phyloP scores from a whole-genome alignment of 768 basidiomycete genomes.

The Pulveroboletus sp. region DNA sequence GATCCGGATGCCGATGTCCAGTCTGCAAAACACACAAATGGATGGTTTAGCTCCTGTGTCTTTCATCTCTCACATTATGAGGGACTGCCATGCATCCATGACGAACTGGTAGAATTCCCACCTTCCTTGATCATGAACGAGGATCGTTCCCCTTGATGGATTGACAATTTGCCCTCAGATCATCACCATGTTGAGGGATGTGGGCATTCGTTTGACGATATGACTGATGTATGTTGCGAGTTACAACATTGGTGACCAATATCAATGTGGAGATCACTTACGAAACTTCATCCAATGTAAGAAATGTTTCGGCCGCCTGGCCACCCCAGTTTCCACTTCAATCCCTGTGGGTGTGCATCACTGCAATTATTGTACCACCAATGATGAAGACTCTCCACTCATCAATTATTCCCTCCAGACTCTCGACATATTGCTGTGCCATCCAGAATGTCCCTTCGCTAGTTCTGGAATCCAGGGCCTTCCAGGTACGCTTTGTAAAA shows the following conservation, averaged over 20 bases:
- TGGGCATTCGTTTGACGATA: neutral
- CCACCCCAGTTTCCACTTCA: neutral
- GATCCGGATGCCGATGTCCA: neutral
- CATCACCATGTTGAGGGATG: neutral
- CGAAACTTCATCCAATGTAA: neutral
- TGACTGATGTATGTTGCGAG: neutral
- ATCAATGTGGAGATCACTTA: no score
- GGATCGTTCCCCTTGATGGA: neutral
- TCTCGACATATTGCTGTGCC: conserved; percentile 1
- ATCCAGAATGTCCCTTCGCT: conserved; percentile 1
- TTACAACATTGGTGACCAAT: neutral
- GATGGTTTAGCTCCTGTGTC: neutral
- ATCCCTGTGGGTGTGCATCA: neutral
- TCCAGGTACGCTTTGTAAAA: neutral
- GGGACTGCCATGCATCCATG: neutral
- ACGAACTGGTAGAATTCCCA: neutral
- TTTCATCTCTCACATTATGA: neutral
- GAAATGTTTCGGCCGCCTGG: neutral
- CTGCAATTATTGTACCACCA: neutral
- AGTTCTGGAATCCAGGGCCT: neutral
- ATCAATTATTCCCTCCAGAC: neutral
- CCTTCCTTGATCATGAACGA: neutral
- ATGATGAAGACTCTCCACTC: conserved; percentile 5
- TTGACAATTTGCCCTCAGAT: neutral
- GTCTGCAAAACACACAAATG: neutral